A percentile compares a stretch with the other conserved stretches of the same genome.
phyloP scores from a whole-genome alignment of 805 yeast genomes.

The Zygosaccharomyces gambellarensis region DNA sequence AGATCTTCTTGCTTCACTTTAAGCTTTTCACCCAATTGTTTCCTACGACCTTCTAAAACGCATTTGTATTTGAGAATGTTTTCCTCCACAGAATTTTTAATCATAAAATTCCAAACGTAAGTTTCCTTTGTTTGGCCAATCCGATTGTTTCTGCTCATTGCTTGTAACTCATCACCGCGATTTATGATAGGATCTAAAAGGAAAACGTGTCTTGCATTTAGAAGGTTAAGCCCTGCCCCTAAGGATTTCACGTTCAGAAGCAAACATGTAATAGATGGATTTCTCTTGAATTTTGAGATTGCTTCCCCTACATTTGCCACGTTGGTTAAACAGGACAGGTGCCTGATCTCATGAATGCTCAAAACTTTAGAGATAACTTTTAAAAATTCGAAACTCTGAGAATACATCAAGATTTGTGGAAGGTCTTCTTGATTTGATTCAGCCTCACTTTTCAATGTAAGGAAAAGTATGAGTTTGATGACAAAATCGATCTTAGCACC shows the following conservation, averaged over 20 bases:
- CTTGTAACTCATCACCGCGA: conserved; percentile 83
- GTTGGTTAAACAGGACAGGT: conserved; percentile 41
- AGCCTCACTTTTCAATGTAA: conserved; percentile 47
- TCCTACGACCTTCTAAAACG: conserved; percentile 23
- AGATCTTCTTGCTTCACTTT: conserved; percentile 1
- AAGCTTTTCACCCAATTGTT: conserved; percentile 4
- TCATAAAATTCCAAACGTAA: conserved; percentile 87
- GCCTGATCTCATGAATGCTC: conserved; percentile 49
- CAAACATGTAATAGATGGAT: conserved; percentile 70
- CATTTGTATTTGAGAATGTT: conserved; percentile 51
- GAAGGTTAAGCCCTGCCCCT: conserved; percentile 84
- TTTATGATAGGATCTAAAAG: conserved; percentile 90
- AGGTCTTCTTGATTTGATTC: conserved; percentile 23
- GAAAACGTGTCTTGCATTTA: conserved; percentile 89
- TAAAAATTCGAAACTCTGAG: conserved; percentile 82
- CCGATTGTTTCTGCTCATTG: conserved; percentile 85
- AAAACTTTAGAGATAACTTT: conserved; percentile 63
- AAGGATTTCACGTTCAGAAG: conserved; percentile 79
- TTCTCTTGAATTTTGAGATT: conserved; percentile 53
- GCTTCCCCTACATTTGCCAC: conserved; percentile 34
- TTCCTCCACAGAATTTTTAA: conserved; percentile 83
- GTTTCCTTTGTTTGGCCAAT: conserved; percentile 84
- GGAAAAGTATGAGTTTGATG: conserved; percentile 62
- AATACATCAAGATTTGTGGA: conserved; percentile 80
- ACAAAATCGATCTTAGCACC: conserved; percentile 88